Conservation (phyloP, 2,329 filamentous ascomycete genomes). For the Colletotrichum lini region DNA sequence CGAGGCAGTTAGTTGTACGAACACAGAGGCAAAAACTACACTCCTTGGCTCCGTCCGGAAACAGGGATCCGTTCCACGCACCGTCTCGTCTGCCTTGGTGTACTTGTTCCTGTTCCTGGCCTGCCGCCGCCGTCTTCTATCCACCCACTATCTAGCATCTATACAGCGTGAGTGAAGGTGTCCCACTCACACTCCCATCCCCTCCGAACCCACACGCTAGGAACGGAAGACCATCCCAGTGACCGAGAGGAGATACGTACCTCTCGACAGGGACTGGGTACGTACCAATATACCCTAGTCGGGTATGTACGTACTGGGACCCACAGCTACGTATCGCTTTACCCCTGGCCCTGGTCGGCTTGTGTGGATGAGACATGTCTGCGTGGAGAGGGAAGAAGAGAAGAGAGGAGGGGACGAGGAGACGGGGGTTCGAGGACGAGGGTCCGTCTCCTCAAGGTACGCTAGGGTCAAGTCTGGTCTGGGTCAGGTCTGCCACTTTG, state of each 20-base stretch:
- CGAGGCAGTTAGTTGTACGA: slow-evolving; percentile 38
- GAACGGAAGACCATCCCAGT: slow-evolving; percentile 33
- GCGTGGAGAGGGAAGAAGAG: slow-evolving; percentile 54
- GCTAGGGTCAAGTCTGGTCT: slow-evolving; percentile 46
- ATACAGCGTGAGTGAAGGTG: not conserved
- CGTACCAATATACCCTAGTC: slow-evolving; percentile 22
- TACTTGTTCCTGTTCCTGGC: slow-evolving; percentile 50
- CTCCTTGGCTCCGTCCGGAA: not conserved
- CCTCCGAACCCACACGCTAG: slow-evolving; percentile 38
- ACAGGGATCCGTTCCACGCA: slow-evolving; percentile 37
- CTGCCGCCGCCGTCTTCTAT: slow-evolving; percentile 40
- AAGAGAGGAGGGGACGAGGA: slow-evolving; percentile 46
- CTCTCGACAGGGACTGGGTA: not conserved
- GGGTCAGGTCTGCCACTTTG: slow-evolving; percentile 28
- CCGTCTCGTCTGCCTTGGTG: slow-evolving; percentile 49
- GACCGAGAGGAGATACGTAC: slow-evolving; percentile 24
- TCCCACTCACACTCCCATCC: slow-evolving; percentile 22
- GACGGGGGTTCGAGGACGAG: slow-evolving; percentile 45
- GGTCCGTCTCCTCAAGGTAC: slow-evolving; percentile 48
- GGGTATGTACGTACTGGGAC: slow-evolving; percentile 12
- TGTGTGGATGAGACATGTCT: slow-evolving; percentile 63
- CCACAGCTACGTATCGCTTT: slow-evolving; percentile 30
- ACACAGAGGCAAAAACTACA: slow-evolving; percentile 12
- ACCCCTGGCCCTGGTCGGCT: slow-evolving; percentile 54
- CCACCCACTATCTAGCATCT: slow-evolving; percentile 9